Evolutionary conservation across 2,329 filamentous ascomycete genomes (phyloP), one percentile per base, ranked within the genome.

Genomic region (Atkinsonella hypoxylon): DNA sequence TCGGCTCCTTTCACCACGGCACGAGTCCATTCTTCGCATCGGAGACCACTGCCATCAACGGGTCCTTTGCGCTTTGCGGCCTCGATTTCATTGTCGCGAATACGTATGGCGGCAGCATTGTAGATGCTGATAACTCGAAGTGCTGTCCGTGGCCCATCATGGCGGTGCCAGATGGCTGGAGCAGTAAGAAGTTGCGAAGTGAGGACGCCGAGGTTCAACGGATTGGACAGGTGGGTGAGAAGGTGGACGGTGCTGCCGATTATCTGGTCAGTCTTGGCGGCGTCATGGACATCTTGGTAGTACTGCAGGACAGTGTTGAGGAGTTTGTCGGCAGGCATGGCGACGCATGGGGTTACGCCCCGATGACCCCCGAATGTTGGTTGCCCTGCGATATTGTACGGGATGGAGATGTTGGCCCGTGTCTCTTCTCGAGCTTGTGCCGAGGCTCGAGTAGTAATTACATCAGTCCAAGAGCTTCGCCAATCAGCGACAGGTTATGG

Each of bases 141-240:
- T 53, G 81, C 82, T 2, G 78, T 80, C 13, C 74, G 75, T 36
- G 87, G 70, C 9, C 78, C 80, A 51, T 83, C 62, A 10, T 76
- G 76, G 60, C 73, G 67, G 52, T 70, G 66, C 85, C 85, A 90
- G 65, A 89, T 74, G 9, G 85, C 82, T 3, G 83, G 84, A 0
- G 85, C 82, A 1, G 77, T 78, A 44, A 89, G 75, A 6, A 89
- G 74, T 56, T 89, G 84, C 26, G 82, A 83, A 0, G 84, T 85
- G 49, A 89, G 74, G 12, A 89, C 73, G 40, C 81, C 79, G 59
- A 89, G 74, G 64, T 90, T 90, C 51, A 87, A 76, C 13, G 85
- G 85, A 61, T 89, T 89, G 54, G 80, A 81, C 48, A 89, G 78
- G 46, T 78, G 78, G 15, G 81, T 78, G 50, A 90, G 74, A 31